Evolutionary conservation across 1,284 basidiomycete genomes (phyloP).

Genomic region (Irpex sp.): DNA sequence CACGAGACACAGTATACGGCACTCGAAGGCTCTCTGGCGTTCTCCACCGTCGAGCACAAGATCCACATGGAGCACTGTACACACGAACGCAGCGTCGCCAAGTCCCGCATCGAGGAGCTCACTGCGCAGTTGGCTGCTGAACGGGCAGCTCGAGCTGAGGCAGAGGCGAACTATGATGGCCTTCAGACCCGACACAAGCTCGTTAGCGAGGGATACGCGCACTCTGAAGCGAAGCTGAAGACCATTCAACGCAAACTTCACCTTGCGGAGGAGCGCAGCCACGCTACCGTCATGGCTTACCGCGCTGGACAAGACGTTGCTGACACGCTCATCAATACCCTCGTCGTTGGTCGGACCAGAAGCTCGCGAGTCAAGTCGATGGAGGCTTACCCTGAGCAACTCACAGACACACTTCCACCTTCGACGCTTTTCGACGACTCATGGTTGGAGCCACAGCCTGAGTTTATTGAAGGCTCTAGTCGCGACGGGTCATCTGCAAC

Average conservation of each 20-base stretch:
- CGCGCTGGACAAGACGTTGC: background rate
- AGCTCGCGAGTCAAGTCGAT: background rate
- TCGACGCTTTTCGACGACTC: background rate
- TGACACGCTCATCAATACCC: background rate
- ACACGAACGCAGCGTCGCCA: background rate
- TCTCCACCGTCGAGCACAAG: background rate
- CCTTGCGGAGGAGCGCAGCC: background rate
- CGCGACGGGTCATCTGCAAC: background rate
- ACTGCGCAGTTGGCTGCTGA: background rate
- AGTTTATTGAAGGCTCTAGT: background rate
- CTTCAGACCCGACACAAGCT: background rate
- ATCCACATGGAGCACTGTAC: background rate
- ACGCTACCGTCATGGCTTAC: background rate
- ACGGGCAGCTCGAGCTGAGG: background rate
- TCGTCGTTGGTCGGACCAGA: background rate
- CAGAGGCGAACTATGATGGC: background rate
- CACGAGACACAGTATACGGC: background rate
- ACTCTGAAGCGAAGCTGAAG: background rate
- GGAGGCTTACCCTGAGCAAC: background rate
- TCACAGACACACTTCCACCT: background rate
- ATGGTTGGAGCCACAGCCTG: background rate
- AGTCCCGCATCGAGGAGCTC: background rate
- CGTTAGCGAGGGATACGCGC: background rate
- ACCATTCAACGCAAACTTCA: background rate
- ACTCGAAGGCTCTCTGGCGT: background rate